Base-by-base conservation (phyloP, 2,329 filamentous ascomycete species). In the Madurella mycetomatis region DNA sequence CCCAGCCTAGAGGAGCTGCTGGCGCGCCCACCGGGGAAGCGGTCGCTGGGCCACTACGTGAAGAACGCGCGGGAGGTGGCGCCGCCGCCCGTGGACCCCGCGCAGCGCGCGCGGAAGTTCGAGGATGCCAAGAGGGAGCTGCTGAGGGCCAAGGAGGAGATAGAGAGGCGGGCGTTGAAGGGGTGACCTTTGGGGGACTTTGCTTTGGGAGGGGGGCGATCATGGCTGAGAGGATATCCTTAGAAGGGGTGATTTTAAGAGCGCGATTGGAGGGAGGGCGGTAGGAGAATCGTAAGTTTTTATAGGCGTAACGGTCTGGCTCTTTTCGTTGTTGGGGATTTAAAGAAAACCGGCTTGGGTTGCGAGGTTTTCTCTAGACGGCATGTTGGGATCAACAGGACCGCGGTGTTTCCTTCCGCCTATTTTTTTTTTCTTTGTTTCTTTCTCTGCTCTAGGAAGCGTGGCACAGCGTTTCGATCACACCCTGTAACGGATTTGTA, bases 71-170 rank as follows among this genome's bases (percentile, higher is more conserved):
- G 63, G 51, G 68, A 66, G 56, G 61, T 58, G 54, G 57, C 60
- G 42, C 16, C 60, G 19, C 63, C 61, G 12, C 54, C 69, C 16
- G 58, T 67, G 39, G 64, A 68, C 54, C 65, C 68, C 44, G 71
- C 72, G 44, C 65, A 67, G 54, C 67, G 70, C 40, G 66, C 67
- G 15, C 66, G 65, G 55, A 72, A 74, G 44, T 70, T 81, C 40
- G 76, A 77, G 49, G 70, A 72, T 37, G 71, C 71, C 30, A 82
- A 82, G 71, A 68, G 64, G 55, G 70, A 77, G 34, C 67, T 82
- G 15, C 70, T 76, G 15, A 69, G 70, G 45, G 69, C 69, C 32
- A 69, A 70, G 51, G 65, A 62, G 49, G 52, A 49, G 47, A 5
- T 62, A n/a, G 44, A 55, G 9, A 17, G 46, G 13, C 25, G 42